phyloP scores from a whole-genome alignment of 352 stramenopile genomes.

The Phytophthora europaea region DNA sequence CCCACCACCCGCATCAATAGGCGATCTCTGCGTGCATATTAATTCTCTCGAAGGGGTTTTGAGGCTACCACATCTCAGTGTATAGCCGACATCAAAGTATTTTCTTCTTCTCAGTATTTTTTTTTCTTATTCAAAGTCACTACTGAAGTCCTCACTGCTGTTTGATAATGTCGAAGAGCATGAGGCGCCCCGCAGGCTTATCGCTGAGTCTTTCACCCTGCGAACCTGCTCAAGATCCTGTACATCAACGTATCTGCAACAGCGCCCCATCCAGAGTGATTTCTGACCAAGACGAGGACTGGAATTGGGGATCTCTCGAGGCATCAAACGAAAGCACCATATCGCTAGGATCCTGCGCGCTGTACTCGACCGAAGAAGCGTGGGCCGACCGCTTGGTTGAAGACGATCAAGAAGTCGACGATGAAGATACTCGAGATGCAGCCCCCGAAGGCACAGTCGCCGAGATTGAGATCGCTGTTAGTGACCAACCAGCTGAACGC shows the following conservation, averaged over 20 bases:
- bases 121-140: background rate
- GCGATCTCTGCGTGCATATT: constrained; percentile 79
- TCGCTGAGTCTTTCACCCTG: background rate
- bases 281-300: background rate
- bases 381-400: background rate
- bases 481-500: background rate
- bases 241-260: background rate
- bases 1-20: constrained; percentile 53
- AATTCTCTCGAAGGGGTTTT: constrained; percentile 65
- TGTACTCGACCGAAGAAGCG: background rate
- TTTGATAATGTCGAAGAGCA: background rate
- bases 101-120: background rate
- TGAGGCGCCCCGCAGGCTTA: background rate
- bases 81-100: constrained; percentile 30
- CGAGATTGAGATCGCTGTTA: background rate
- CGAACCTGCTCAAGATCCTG: background rate
- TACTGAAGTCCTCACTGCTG: background rate
- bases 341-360: background rate
- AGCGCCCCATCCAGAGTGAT: background rate
- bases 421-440: background rate
- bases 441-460: background rate
- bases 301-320: background rate
- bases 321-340: background rate
- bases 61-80: constrained; percentile 62
- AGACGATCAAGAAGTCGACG: background rate